Conservation (phyloP, 2,329 filamentous ascomycete species). For the Monosporascus sp. region DNA sequence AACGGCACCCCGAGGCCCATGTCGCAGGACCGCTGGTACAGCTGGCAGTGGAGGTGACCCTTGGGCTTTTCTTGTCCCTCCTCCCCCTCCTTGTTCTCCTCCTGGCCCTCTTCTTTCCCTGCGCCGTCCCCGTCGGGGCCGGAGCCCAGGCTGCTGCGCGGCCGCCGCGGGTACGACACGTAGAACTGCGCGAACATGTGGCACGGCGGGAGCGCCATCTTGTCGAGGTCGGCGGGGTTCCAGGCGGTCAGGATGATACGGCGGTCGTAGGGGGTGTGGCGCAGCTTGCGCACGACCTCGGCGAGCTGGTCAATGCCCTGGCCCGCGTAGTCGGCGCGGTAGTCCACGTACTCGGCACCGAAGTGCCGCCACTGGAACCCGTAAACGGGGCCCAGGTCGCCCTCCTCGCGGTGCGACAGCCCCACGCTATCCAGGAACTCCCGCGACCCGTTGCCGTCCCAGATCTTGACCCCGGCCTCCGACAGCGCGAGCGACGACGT, state of each 20-base stretch:
- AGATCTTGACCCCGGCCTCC: conserved; percentile 85
- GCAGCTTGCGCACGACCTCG: conserved; percentile 82
- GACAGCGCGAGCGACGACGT: conserved; percentile 76
- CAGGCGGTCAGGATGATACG: conserved; percentile 88
- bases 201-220: conserved; percentile 75
- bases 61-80: conserved; percentile 34
- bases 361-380: conserved; percentile 99
- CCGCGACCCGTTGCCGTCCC: conserved; percentile 94
- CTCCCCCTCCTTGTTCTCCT: conserved; percentile 12
- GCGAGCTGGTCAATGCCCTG: conserved; percentile 91
- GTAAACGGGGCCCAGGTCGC: conserved; percentile 92
- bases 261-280: conserved; percentile 78
- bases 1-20: conserved; percentile 97
- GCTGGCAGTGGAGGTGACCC: conserved; percentile 75
- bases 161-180: conserved; percentile 53
- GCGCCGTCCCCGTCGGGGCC: conserved; percentile 14
- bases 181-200: conserved; percentile 86
- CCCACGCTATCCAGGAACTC: conserved; percentile 85
- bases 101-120: conserved; percentile 11
- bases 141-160: not conserved
- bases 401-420: conserved; percentile 72
- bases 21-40: conserved; percentile 93
- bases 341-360: conserved; percentile 80
- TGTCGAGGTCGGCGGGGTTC: conserved; percentile 75
- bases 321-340: conserved; percentile 74